These are phyloP conservation scores for Diatrype stigma DNA, from an alignment of 2,329 filamentous ascomycete genomes.

Conservation along the genomic window DNA sequence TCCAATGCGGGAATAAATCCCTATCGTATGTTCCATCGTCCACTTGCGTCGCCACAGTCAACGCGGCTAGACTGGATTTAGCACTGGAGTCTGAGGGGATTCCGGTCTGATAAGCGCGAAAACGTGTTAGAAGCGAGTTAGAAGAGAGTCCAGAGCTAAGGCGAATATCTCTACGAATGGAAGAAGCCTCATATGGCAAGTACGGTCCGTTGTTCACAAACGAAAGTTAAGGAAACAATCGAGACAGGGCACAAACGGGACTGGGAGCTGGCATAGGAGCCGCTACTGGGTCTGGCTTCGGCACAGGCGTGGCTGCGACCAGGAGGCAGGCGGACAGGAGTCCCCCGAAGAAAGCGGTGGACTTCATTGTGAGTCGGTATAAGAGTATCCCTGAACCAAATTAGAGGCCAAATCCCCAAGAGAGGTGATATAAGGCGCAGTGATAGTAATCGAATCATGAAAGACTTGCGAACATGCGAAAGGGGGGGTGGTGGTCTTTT, in stretches of 20 bases:
- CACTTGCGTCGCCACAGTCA: constrained; percentile 37
- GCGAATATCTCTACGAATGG: too few relatives aligned
- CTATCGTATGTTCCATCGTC: constrained; percentile 58
- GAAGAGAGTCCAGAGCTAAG: too few relatives aligned
- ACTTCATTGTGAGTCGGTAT: background rate
- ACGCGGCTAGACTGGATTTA: background rate
- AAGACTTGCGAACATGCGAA: too few relatives aligned
- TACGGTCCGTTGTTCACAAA: too few relatives aligned
- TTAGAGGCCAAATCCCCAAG: too few relatives aligned
- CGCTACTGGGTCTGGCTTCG: background rate
- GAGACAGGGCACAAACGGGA: background rate
- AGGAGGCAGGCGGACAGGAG: background rate
- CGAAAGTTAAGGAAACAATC: background rate
- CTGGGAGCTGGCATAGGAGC: background rate
- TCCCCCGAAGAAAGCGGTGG: background rate
- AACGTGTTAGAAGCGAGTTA: too few relatives aligned
- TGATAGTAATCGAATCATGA: too few relatives aligned
- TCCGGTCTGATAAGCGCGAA: background rate
- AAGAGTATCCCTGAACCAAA: too few relatives aligned
- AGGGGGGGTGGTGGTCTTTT: too few relatives aligned
- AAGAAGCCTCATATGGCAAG: too few relatives aligned
- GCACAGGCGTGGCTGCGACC: background rate
- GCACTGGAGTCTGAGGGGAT: background rate
- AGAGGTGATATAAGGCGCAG: too few relatives aligned
- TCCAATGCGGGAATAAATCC: constrained; percentile 68